Conservation (phyloP, 2,329 filamentous ascomycete genomes). For the Aspergillus melleus region DNA sequence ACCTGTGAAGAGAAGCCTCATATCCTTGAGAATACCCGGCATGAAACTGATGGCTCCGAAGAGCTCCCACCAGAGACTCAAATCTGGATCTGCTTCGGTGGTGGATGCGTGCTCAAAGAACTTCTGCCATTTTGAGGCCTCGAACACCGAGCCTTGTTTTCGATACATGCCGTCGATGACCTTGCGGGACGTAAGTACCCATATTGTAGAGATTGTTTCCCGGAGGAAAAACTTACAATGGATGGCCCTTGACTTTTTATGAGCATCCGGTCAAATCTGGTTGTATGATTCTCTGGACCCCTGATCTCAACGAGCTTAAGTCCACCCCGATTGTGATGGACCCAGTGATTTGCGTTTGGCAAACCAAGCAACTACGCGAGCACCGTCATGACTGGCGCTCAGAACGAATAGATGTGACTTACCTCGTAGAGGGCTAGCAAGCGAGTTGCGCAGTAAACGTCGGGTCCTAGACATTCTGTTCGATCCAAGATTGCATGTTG, state of each 20-base stretch:
- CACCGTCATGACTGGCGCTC: too few species aligned
- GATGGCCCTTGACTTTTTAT: conserved; percentile 3
- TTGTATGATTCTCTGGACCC: background rate
- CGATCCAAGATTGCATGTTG: background rate
- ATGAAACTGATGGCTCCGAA: conserved; percentile 1
- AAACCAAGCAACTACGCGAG: background rate
- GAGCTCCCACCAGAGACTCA: conserved; percentile 2
- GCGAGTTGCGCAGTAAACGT: background rate
- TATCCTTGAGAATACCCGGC: background rate
- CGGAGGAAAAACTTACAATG: background rate
- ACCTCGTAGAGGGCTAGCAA: background rate
- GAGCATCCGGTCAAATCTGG: background rate
- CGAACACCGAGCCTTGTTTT: background rate
- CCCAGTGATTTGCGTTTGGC: background rate
- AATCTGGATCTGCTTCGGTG: background rate
- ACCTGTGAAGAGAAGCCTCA: background rate
- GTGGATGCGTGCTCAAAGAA: background rate
- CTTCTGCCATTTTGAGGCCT: background rate
- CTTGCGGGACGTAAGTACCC: background rate
- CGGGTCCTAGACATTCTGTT: background rate
- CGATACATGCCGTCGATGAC: background rate
- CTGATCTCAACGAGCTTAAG: conserved; percentile 1
- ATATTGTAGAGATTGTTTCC: background rate
- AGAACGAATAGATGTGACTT: background rate
- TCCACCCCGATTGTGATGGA: conserved; percentile 1